Conservation (phyloP, 148 eudicot genomes). For the Talinum fruticosum region DNA sequence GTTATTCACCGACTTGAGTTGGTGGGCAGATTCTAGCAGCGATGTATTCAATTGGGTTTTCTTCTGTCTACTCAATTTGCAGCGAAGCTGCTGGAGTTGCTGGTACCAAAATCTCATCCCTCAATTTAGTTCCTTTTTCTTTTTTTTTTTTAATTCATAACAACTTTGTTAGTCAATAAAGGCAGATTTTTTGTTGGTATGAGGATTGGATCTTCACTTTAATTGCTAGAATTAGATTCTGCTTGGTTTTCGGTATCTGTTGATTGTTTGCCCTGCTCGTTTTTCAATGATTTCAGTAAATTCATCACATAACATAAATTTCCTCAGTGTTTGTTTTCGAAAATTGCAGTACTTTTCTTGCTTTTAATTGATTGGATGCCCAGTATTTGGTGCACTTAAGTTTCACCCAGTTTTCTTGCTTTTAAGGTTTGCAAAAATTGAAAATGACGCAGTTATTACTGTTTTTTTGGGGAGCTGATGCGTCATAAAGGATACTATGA, state of each 20-base stretch:
- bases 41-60: conserved; percentile 25
- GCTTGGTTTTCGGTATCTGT: too few species aligned
- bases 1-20: not conserved
- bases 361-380: not conserved
- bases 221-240: not conserved
- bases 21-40: not conserved
- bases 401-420: not conserved
- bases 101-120: conserved; percentile 30
- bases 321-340: not conserved
- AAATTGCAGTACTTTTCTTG: not conserved
- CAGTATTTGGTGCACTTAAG: not conserved
- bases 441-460: not conserved
- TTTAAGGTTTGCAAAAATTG: not conserved
- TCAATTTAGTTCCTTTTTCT: not conserved
- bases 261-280: not conserved
- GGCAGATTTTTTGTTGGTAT: not conserved
- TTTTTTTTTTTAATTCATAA: not conserved
- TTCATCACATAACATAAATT: too few species aligned
- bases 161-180: not conserved
- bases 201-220: not conserved
- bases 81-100: conserved; percentile 64
- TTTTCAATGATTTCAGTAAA: not conserved
- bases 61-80: conserved; percentile 43
- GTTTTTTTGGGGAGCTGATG: too few species aligned
- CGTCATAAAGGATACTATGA: too few species aligned